Evolutionary conservation across 164 flowering plant species (phyloP).

Genomic region (Umbellularia californica): DNA sequence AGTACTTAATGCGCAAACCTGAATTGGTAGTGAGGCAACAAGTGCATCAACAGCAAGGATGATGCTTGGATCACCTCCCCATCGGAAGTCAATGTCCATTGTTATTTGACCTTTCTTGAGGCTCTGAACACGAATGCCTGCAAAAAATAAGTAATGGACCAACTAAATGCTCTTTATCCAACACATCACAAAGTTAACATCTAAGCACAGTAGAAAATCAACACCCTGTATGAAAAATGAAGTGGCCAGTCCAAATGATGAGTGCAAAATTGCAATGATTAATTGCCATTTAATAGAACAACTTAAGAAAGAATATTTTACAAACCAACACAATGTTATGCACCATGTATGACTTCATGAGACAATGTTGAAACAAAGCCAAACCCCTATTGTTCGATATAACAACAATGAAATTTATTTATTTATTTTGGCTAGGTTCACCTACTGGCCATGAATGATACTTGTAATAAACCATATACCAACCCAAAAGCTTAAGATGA

Average conservation of each 20-base stretch:
- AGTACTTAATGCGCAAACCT: slow-evolving; percentile 35
- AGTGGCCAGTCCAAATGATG: too few species aligned
- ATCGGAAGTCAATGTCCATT: slow-evolving; percentile 96
- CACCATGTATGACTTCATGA: background rate
- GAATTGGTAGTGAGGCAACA: slow-evolving; percentile 96
- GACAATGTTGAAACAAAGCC: background rate
- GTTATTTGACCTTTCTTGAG: slow-evolving; percentile 92
- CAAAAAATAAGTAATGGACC: background rate
- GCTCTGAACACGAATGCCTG: slow-evolving; percentile 97
- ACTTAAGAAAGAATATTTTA: background rate
- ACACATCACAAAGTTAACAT: too few species aligned
- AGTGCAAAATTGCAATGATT: too few species aligned
- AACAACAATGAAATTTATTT: too few species aligned
- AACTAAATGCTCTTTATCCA: too few species aligned
- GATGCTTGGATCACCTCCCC: slow-evolving; percentile 99
- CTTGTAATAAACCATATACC: too few species aligned
- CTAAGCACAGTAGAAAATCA: too few species aligned
- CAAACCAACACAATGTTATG: background rate
- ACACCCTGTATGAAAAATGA: too few species aligned
- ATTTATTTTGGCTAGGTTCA: too few species aligned
- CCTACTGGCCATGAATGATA: background rate
- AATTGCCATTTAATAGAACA: too few species aligned
- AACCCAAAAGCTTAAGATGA: too few species aligned
- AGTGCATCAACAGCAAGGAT: slow-evolving; percentile 86
- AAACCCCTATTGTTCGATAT: too few species aligned